Evolutionary conservation across 306 rosid species (phyloP), one percentile per base, ranked within the genome.

Genomic region (Ormosia emarginata): DNA sequence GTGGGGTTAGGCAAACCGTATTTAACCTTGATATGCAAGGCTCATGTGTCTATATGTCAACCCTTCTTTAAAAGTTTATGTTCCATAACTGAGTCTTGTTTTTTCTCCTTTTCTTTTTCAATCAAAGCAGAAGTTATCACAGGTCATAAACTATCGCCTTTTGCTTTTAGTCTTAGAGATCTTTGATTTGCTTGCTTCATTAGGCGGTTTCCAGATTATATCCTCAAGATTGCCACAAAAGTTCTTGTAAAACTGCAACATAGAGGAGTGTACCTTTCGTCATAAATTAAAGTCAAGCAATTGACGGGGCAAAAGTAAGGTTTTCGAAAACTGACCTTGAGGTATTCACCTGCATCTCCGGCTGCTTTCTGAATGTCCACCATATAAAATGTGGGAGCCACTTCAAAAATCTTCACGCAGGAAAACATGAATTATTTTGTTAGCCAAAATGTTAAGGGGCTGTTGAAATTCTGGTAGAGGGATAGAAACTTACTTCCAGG

Each of bases 181-280:
- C 82, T 85, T 94, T 57, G 92, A 79, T 82, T 94, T 94, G 90
- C 82, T 79, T 49, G 93, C 59, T 81, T 94, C 95, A 61, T 58
- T 80, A 5, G 94, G 82, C 4, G 88, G 98, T 85, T 94, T 92
- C 98, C 98, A 94, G 86, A 94, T 88, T 85, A 94, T 92, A 76
- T 94, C 98, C 64, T 92, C 97, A n/a, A 92, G 98, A 85, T 94
- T 92, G 92, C 89, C 32, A 78, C 92, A 84, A 59, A 94, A 94
- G 58, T 71, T 83, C 87, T 90, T 92, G 92, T 89, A 92, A 75
- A 94, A 94, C 98, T 94, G 95, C 81, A 77, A 66, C 46, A 75
- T 10, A 79, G 4, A 40, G 62, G 39, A 61, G 49, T 62, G 75
- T 14, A 6, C 61, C 2, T 65, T 39, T 43, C 3, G 37, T 56